Conservation (phyloP, 305 asterid genomes). For the Rubia peregrina region DNA sequence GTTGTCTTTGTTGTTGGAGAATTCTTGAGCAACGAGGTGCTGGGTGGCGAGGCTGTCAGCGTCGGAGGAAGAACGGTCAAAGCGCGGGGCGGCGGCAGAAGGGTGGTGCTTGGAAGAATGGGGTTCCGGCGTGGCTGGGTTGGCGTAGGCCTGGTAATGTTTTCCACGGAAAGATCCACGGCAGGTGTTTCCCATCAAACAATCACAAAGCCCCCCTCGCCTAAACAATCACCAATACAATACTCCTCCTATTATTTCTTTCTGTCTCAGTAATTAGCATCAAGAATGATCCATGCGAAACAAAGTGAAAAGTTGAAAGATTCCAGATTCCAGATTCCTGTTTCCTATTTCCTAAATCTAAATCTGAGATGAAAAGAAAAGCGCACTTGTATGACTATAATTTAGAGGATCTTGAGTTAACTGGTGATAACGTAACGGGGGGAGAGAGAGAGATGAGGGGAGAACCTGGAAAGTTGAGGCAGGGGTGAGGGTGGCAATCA, state of each 20-base stretch:
- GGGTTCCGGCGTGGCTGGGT: slow-evolving; percentile 60
- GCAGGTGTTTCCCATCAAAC: slow-evolving; percentile 97
- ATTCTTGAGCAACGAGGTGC: slow-evolving; percentile 34
- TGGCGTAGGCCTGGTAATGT: slow-evolving; percentile 44
- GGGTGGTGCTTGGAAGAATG: slow-evolving; percentile 34
- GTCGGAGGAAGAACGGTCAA: slow-evolving; percentile 33
- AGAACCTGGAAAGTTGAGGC: background rate
- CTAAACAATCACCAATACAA: background rate
- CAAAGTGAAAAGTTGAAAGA: background rate
- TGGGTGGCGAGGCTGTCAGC: slow-evolving; percentile 33
- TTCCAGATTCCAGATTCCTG: slow-evolving; percentile 11
- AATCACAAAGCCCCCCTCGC: slow-evolving; percentile 19
- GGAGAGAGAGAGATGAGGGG: background rate
- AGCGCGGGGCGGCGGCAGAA: slow-evolving; percentile 25
- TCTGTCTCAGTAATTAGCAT: too few species aligned
- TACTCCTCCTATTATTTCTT: background rate
- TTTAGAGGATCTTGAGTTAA: background rate
- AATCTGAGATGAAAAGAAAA: background rate
- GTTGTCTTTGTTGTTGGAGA: slow-evolving; percentile 12
- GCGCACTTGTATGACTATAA: background rate
- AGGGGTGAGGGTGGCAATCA: background rate
- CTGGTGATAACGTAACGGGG: too few species aligned
- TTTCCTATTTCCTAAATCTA: too few species aligned
- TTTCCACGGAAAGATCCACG: slow-evolving; percentile 73
- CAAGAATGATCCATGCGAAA: too few species aligned